A percentile compares a stretch with the other conserved stretches of the same genome.
Conservation (phyloP, 2,329 filamentous ascomycete genomes). For the Xenosphaeropsis pyriputrescens region DNA sequence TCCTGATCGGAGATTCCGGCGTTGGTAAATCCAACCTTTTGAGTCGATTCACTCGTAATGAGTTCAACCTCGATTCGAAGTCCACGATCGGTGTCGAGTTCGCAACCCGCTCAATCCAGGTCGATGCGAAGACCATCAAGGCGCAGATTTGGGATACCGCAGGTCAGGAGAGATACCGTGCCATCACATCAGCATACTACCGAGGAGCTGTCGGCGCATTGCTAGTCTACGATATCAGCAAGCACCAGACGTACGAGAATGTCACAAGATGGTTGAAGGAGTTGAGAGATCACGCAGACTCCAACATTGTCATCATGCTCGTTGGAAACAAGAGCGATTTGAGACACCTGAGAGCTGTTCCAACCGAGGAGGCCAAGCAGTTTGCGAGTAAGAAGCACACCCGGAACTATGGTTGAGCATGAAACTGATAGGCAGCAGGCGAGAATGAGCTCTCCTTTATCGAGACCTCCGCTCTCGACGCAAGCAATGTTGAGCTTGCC, state of each 20-base stretch:
- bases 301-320: constrained; percentile 99
- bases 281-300: constrained; percentile 91
- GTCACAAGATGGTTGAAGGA: constrained; percentile 99
- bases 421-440: constrained; percentile 36
- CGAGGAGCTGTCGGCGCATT: constrained; percentile 92
- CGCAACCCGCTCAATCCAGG: constrained; percentile 94
- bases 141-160: constrained; percentile 99
- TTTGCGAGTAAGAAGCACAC: constrained; percentile 63
- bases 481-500: constrained; percentile 96
- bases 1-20: constrained; percentile 97
- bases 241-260: constrained; percentile 98
- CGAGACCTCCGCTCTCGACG: constrained; percentile 95
- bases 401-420: not conserved
- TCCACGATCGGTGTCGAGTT: constrained; percentile 99
- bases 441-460: constrained; percentile 98
- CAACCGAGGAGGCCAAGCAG: constrained; percentile 92
- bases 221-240: constrained; percentile 98
- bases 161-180: constrained; percentile 95
- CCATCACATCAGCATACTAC: constrained; percentile 98
- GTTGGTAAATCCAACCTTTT: constrained; percentile 99
- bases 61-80: constrained; percentile 99
- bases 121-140: constrained; percentile 99
- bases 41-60: constrained; percentile 98
- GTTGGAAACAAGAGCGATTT: constrained; percentile 99
- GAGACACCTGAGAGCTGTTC: constrained; percentile 90